A percentile compares a stretch with the other conserved stretches of the same genome.
Conservation (phyloP, 1,139 yeast genomes). For the Yamadazyma atmosphaerica region DNA sequence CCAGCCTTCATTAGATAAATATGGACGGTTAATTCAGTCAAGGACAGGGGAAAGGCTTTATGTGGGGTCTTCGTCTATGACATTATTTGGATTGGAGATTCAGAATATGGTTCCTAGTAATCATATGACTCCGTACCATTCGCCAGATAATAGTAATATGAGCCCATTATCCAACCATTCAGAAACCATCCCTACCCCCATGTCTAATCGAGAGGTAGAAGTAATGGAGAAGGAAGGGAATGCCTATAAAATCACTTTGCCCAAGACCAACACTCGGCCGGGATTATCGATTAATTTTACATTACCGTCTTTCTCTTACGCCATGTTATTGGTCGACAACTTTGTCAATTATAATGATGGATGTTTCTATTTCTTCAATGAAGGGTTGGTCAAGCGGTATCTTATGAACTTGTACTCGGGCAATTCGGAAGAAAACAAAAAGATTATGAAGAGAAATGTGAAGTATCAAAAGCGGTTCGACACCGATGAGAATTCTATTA, state of each 20-base stretch:
- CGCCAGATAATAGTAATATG: conserved; percentile 8
- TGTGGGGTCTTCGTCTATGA: conserved; percentile 82
- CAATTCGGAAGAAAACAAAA: conserved; percentile 39
- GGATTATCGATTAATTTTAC: conserved; percentile 68
- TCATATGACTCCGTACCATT: conserved; percentile 7
- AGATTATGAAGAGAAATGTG: conserved; percentile 39
- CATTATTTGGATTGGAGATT: conserved; percentile 73
- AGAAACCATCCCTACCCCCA: conserved; percentile 3
- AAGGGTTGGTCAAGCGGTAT: conserved; percentile 69
- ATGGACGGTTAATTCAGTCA: conserved; percentile 69
- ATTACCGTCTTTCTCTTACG: conserved; percentile 75
- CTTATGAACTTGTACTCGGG: conserved; percentile 60
- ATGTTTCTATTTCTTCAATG: conserved; percentile 83
- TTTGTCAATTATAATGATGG: conserved; percentile 81
- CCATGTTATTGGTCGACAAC: conserved; percentile 71
- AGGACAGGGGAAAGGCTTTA: conserved; percentile 73
- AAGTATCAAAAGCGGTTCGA: conserved; percentile 22
- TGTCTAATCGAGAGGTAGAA: conserved; percentile 36
- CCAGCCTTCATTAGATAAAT: conserved; percentile 67
- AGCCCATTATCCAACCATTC: conserved; percentile 15
- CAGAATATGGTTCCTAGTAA: conserved; percentile 55
- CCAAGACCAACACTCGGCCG: conserved; percentile 67
- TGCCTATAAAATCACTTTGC: conserved; percentile 67
- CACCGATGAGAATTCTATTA: conserved; percentile 43
- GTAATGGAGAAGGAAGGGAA: conserved; percentile 71